Base-by-base conservation (phyloP, 495 filamentous ascomycete species). In the Sordaria brevicollis region DNA sequence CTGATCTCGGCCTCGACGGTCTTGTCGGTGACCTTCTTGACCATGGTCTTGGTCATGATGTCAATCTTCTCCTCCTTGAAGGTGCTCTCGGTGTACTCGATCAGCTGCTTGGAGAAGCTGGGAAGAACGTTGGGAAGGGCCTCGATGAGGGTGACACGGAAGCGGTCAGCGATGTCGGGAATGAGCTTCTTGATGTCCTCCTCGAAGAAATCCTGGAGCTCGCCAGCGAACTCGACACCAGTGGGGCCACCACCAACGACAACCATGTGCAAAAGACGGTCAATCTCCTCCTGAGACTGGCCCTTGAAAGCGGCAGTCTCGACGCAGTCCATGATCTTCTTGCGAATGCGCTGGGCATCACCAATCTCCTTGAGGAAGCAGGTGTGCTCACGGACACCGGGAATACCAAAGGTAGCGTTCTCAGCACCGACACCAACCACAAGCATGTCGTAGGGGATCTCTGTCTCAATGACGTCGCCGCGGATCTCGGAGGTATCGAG, bases 261-360 rank as follows among this genome's bases (percentile, higher is more conserved):
- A 71, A 98, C 95, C 94, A 97, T 98, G 85, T 98, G 96, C 77
- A 99, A 84, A 69, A 99, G 89, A 71, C 95, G 93, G 81, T 96
- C 90, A 74, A 94, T 83, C 82, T 99, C 95, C 72, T 96, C 92
- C 8, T 84, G 84, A n/a, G 86, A 85, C 83, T 98, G 96, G 75
- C 94, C 94, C 88, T 97, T 98, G 90, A 99, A 98, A 77, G 91
- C 93, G 49, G 95, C 94, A 13, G 93, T 97, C 83, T 99, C 95
- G 71, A 96, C 92, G 78, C 96, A 98, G 84, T 99, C 96, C 95
- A 99, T 98, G 84, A 99, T 96, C 80, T 92, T 92, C 84, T 93
- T 97, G 75, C 95, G 93, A 76, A 99, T 98, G 73, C 89, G 86
- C 80, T 98, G 94, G 37, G 95, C 94, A 79, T 99, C 95, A 70